phyloP scores from a whole-genome alignment of 495 filamentous ascomycete genomes.

The Echria macrotheca region DNA sequence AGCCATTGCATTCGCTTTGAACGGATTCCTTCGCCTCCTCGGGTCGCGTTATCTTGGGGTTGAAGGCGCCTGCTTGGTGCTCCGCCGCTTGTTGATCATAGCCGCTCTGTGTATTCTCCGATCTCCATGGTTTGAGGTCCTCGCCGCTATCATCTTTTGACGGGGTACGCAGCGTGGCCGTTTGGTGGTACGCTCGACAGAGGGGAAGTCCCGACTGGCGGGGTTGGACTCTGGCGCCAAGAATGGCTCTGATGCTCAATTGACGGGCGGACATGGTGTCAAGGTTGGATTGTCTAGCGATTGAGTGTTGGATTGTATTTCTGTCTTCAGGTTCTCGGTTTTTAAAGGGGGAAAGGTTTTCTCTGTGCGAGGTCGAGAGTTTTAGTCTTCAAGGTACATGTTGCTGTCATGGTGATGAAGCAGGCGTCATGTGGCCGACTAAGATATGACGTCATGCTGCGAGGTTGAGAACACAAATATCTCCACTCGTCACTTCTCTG shows the following conservation, averaged over 20 bases:
- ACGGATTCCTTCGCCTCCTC: slow-evolving; percentile 25
- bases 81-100: slow-evolving; percentile 33
- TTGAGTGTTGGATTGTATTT: too few relatives aligned
- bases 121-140: slow-evolving; percentile 33
- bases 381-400: too few relatives aligned
- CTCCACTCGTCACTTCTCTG: too few relatives aligned
- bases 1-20: slow-evolving; percentile 23
- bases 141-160: slow-evolving; percentile 40
- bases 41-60: slow-evolving; percentile 36
- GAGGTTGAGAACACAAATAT: too few relatives aligned
- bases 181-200: background rate
- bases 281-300: background rate
- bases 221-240: background rate
- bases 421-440: too few relatives aligned
- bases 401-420: too few relatives aligned
- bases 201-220: background rate
- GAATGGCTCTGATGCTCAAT: background rate
- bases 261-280: background rate
- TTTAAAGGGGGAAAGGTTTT: too few relatives aligned
- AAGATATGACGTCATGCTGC: too few relatives aligned
- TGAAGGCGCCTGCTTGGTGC: slow-evolving; percentile 37
- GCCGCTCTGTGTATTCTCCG: slow-evolving; percentile 34
- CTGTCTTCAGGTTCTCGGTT: too few relatives aligned
- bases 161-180: background rate
- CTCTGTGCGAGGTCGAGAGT: too few relatives aligned